Conservation (phyloP, 345 rosid species). For the Eucalyptus pumila region DNA sequence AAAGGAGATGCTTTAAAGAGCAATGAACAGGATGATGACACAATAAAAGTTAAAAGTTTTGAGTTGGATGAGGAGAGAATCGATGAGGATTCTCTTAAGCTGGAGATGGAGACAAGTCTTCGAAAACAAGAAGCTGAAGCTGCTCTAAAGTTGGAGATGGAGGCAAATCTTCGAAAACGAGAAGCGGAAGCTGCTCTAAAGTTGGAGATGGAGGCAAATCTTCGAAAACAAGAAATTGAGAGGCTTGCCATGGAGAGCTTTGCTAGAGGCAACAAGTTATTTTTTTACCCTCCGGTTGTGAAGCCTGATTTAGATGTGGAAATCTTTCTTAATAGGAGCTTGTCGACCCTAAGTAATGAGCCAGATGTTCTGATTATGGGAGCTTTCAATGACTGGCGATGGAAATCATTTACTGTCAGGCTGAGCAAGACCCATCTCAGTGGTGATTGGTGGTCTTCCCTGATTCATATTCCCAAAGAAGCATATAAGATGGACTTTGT, state of each 20-base stretch:
- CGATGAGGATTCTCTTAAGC: neutral
- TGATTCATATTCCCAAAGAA: slow-evolving; percentile 68
- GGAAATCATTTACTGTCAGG: slow-evolving; percentile 65
- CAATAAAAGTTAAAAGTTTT: neutral
- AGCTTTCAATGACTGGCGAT: slow-evolving; percentile 90
- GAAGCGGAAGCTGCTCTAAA: slow-evolving; percentile 9
- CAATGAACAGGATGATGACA: neutral
- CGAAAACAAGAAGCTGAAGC: slow-evolving; percentile 8
- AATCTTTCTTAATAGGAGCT: slow-evolving; percentile 55
- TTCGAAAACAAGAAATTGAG: slow-evolving; percentile 43
- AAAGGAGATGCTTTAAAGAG: neutral
- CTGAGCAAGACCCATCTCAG: slow-evolving; percentile 45
- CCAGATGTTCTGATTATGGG: slow-evolving; percentile 75
- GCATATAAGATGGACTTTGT: slow-evolving; percentile 89
- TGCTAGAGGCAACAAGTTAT: slow-evolving; percentile 34
- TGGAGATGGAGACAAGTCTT: neutral
- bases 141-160: slow-evolving; percentile 26
- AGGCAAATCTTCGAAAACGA: slow-evolving; percentile 9
- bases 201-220: neutral
- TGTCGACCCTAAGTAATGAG: slow-evolving; percentile 45
- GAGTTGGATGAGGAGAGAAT: neutral
- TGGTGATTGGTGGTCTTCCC: slow-evolving; percentile 92
- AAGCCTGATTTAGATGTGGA: slow-evolving; percentile 65
- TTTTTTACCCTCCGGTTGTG: slow-evolving; percentile 47
- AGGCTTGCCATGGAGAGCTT: slow-evolving; percentile 40